Evolutionary conservation across 768 basidiomycete genomes (phyloP).

Genomic region (Suillus luteus): DNA sequence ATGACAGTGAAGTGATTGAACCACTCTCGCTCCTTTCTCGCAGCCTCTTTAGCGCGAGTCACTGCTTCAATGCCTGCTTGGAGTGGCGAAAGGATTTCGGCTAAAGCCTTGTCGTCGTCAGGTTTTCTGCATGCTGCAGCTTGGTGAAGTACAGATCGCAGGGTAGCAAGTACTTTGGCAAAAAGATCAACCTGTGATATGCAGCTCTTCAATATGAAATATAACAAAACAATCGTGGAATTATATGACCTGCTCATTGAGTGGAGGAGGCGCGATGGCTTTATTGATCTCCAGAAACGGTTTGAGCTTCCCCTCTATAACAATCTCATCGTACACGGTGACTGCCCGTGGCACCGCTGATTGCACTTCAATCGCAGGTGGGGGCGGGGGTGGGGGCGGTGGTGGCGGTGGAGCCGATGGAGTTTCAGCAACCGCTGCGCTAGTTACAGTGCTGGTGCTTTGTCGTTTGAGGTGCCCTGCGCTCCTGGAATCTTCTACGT

Average conservation of each 20-base stretch:
- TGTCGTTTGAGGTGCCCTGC: conserved; percentile 27
- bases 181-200: conserved; percentile 63
- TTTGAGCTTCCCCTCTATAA: conserved; percentile 74
- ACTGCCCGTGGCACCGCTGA: conserved; percentile 58
- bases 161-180: conserved; percentile 62
- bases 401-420: conserved; percentile 33
- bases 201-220: conserved; percentile 11
- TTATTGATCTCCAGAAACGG: conserved; percentile 74
- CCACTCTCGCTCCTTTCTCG: conserved; percentile 80
- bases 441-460: conserved; percentile 35
- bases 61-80: conserved; percentile 74
- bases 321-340: conserved; percentile 68
- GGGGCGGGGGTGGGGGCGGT: conserved; percentile 34
- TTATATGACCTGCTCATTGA: conserved; percentile 74
- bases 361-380: conserved; percentile 39
- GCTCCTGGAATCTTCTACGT: conserved; percentile 64
- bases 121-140: conserved; percentile 83
- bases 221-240: not conserved
- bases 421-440: conserved; percentile 25
- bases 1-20: conserved; percentile 77
- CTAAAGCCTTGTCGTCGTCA: conserved; percentile 56
- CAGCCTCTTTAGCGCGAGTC: conserved; percentile 79
- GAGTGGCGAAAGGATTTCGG: conserved; percentile 64
- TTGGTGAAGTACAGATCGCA: conserved; percentile 68
- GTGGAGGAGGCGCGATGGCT: conserved; percentile 63